A percentile compares a stretch with the other conserved stretches of the same genome.
Evolutionary conservation across 306 rosid genomes (phyloP).

Genomic region (Erythrophleum fordii): DNA sequence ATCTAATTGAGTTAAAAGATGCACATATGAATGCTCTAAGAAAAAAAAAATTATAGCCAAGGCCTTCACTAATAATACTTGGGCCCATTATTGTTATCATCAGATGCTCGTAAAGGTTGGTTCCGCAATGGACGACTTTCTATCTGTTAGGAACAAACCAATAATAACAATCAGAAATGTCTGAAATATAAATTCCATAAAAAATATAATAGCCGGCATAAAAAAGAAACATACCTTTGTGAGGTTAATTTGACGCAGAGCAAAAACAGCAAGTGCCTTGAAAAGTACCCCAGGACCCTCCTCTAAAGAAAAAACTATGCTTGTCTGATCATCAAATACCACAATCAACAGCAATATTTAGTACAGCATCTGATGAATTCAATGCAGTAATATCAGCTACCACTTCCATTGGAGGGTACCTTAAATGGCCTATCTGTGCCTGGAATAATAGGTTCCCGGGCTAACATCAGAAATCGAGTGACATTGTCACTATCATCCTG

Average conservation of each 20-base stretch:
- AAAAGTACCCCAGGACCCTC: conserved; percentile 97
- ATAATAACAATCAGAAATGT: conserved; percentile 26
- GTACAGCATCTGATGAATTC: conserved; percentile 9
- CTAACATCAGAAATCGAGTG: conserved; percentile 90
- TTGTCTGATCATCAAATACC: conserved; percentile 65
- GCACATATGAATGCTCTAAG: conserved; percentile 7
- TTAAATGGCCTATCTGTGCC: conserved; percentile 89
- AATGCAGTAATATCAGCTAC: conserved; percentile 24
- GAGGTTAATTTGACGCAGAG: conserved; percentile 87
- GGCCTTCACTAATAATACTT: conserved; percentile 59
- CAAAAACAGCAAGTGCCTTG: conserved; percentile 98
- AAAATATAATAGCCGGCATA: conserved; percentile 13
- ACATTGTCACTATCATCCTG: conserved; percentile 93
- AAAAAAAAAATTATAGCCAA: conserved; percentile 25
- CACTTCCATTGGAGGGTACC: conserved; percentile 51
- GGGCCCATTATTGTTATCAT: conserved; percentile 62
- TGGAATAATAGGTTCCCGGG: conserved; percentile 96
- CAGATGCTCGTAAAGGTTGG: conserved; percentile 70
- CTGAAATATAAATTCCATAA: conserved; percentile 28
- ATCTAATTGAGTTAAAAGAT: conserved; percentile 21
- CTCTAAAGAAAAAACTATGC: conserved; percentile 95
- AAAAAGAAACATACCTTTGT: conserved; percentile 61
- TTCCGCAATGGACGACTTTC: conserved; percentile 96
- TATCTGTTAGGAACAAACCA: conserved; percentile 63
- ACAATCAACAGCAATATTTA: conserved; percentile 28